phyloP scores from a whole-genome alignment of 2,329 filamentous ascomycete genomes.

The Penicillium sp. region DNA sequence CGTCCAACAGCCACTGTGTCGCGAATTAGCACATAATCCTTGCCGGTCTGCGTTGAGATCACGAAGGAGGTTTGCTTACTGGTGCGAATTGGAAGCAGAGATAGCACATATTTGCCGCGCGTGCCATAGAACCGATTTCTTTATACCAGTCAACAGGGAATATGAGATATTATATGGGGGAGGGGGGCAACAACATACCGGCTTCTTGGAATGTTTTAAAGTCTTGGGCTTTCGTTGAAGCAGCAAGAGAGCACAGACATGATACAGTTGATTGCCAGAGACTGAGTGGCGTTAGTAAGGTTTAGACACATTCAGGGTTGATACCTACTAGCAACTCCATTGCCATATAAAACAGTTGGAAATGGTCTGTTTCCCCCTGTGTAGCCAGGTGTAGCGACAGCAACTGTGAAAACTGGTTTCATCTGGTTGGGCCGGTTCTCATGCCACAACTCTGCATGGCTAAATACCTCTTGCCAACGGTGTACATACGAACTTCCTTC shows the following conservation, averaged over 20 bases:
- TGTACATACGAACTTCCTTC: slow-evolving; percentile 25
- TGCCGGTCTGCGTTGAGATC: not conserved
- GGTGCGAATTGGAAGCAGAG: slow-evolving; percentile 46
- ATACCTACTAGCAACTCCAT: slow-evolving; percentile 28
- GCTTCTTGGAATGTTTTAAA: slow-evolving; percentile 21
- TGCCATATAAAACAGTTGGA: slow-evolving; percentile 29
- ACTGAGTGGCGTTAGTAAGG: slow-evolving; percentile 15
- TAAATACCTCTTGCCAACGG: slow-evolving; percentile 44
- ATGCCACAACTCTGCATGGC: slow-evolving; percentile 46
- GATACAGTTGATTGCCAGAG: slow-evolving; percentile 39
- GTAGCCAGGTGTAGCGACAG: slow-evolving; percentile 8
- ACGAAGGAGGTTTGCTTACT: slow-evolving; percentile 22
- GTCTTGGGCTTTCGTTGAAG: slow-evolving; percentile 34
- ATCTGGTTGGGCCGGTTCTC: slow-evolving; percentile 30
- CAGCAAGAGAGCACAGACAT: slow-evolving; percentile 30
- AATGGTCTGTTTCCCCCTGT: slow-evolving; percentile 20
- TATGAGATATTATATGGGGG: not conserved
- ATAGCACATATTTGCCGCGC: slow-evolving; percentile 51
- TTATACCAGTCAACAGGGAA: not conserved
- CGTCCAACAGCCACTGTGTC: slow-evolving; percentile 42
- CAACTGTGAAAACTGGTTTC: slow-evolving; percentile 27
- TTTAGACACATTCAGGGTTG: not conserved
- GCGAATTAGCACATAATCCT: not conserved
- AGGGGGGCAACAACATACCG: slow-evolving; percentile 15
- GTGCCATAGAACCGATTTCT: slow-evolving; percentile 50